Conservation (phyloP, 257 asterid species). For the Vinca minor region DNA sequence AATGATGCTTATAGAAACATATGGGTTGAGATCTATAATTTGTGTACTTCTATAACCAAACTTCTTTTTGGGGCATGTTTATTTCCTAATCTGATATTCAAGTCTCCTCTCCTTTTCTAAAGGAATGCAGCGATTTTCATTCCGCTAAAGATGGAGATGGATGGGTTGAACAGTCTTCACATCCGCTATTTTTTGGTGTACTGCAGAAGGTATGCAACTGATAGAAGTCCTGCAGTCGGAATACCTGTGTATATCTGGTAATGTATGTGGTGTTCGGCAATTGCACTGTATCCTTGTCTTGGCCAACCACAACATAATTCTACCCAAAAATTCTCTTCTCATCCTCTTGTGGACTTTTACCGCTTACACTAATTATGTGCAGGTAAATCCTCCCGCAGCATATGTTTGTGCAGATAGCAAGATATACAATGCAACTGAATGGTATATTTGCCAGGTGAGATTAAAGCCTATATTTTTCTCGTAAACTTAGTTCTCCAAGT, state of each 20-base stretch:
- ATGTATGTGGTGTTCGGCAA: neutral
- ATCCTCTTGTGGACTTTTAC: conserved; percentile 4
- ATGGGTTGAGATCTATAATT: too few relatives aligned
- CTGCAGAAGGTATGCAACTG: conserved; percentile 57
- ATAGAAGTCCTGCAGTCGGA: neutral
- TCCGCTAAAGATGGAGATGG: conserved; percentile 97
- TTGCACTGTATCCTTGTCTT: neutral
- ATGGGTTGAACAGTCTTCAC: conserved; percentile 94
- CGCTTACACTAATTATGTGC: conserved; percentile 18
- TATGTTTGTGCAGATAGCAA: conserved; percentile 85
- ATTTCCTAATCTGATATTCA: conserved; percentile 1
- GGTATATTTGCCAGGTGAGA: conserved; percentile 93
- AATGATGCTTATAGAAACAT: too few relatives aligned
- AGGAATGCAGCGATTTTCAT: conserved; percentile 95
- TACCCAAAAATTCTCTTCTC: conserved; percentile 5
- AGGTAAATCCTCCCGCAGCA: conserved; percentile 80
- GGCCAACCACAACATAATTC: neutral
- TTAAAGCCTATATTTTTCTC: neutral
- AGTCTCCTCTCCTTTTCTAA: conserved; percentile 19
- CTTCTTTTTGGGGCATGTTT: too few relatives aligned
- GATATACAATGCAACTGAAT: conserved; percentile 75
- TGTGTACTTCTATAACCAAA: neutral
- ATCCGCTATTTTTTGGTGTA: conserved; percentile 70
- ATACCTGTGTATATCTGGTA: neutral
- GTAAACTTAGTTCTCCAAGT: neutral